Base-by-base conservation (phyloP, 2,329 filamentous ascomycete species). In the Cladosporium sp. region DNA sequence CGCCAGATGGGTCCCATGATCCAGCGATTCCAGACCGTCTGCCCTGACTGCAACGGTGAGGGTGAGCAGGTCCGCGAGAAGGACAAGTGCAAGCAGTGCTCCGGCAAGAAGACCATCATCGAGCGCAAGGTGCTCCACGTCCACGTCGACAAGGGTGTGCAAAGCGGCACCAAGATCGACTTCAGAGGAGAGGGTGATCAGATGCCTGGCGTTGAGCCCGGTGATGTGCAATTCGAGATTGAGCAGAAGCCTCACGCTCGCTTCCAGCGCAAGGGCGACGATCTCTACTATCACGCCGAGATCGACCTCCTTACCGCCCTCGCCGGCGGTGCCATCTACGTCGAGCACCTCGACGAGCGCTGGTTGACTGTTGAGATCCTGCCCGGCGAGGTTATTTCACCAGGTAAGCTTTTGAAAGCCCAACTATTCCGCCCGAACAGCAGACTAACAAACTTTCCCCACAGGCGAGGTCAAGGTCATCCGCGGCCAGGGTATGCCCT, bases 1-100 rank as follows among this genome's bases (percentile, higher is more conserved):
- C 91, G 96, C 78, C 95, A 99, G 82, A 98, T 99, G 93, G 95
- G 95, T 60, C 95, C 95, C 67, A 99, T 99, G 95, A 98, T 99
- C 73, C 96, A 99, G 83, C 92, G 95, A 66, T 99, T 99, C 88
- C 95, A 99, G 85, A 98, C 94, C 32, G 93, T 97, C 74, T 99
- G 95, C 86, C 91, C 93, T 30, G 96, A 99, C 82, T 99, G 95
- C 79, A 94, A 95, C 73, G 96, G 96, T 69, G 95, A 99, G 80
- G 94, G 95, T 67, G 95, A 99, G 84, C 93, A 90, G 70, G 94
- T 99, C 79, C 92, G 92, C 77, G 94, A 98, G 72, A 96, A 96
- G 85, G 95, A 99, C 79, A 91, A 92, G 75, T 99, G 95, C 90
- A 98, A 97, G 88, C 86, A 88, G 77, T 99, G 95, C 83, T 88